Conservation (phyloP, 176 grass and related monocot species). For the Microstegium vimineum region DNA sequence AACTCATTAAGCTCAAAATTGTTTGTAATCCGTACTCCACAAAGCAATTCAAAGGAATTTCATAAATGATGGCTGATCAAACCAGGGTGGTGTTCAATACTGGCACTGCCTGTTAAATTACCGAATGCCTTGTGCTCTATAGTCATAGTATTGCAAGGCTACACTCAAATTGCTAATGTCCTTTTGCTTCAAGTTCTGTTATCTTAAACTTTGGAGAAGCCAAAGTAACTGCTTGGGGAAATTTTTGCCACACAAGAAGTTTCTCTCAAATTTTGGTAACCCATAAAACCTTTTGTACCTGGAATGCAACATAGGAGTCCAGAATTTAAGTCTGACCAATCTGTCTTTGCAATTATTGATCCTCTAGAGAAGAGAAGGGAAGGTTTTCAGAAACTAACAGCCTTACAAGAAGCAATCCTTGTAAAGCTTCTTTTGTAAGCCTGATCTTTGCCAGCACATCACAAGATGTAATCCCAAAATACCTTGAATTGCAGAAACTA, state of each 20-base stretch:
- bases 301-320: constrained; percentile 33
- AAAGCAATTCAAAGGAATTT: constrained; percentile 31
- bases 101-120: constrained; percentile 29
- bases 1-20: constrained; percentile 17
- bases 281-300: constrained; percentile 21
- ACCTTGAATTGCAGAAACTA: constrained; percentile 47
- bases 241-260: constrained; percentile 24
- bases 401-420: constrained; percentile 39
- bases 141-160: constrained; percentile 21
- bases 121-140: constrained; percentile 30
- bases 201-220: constrained; percentile 32
- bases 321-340: constrained; percentile 36
- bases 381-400: constrained; percentile 40
- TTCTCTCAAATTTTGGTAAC: constrained; percentile 36
- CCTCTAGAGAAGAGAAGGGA: constrained; percentile 26
- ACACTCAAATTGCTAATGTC: neutral
- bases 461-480: constrained; percentile 36
- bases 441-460: constrained; percentile 20
- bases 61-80: constrained; percentile 17
- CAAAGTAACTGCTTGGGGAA: constrained; percentile 23
- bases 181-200: constrained; percentile 24
- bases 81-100: neutral
- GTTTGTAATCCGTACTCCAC: constrained; percentile 35
- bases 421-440: constrained; percentile 40
- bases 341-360: constrained; percentile 22